Conservation (phyloP, 2,329 filamentous ascomycete genomes). For the Acrocalymma vagum region DNA sequence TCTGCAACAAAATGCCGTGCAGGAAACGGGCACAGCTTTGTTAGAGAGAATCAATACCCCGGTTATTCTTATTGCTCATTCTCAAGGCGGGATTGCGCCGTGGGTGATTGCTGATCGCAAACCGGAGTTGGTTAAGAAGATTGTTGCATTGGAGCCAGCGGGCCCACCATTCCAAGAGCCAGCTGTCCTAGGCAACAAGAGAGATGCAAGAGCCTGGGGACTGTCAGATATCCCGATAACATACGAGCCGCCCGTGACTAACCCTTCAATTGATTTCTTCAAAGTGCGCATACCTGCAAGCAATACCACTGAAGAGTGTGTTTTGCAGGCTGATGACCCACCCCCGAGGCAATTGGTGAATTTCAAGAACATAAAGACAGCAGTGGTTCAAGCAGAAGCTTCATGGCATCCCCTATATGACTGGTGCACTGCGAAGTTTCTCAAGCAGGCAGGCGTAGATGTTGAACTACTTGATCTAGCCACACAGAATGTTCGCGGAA, state of each 20-base stretch:
- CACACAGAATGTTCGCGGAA: too few species aligned
- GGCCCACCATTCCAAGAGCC: conserved; percentile 58
- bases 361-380: conserved; percentile 55
- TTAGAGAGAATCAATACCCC: conserved; percentile 53
- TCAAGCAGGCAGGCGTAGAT: conserved; percentile 57
- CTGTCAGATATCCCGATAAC: conserved; percentile 30
- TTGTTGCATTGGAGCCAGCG: conserved; percentile 62
- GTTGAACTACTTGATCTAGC: too few species aligned
- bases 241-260: conserved; percentile 33
- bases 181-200: too few species aligned
- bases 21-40: conserved; percentile 48
- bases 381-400: conserved; percentile 61
- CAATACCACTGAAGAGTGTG: conserved; percentile 28
- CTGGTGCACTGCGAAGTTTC: conserved; percentile 60
- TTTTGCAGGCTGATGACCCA: conserved; percentile 42
- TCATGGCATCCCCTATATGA: conserved; percentile 63
- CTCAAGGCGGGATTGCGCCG: conserved; percentile 57
- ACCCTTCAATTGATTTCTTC: conserved; percentile 14
- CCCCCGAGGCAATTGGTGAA: conserved; percentile 56
- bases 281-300: conserved; percentile 19
- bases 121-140: conserved; percentile 56
- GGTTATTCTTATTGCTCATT: conserved; percentile 52
- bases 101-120: conserved; percentile 57
- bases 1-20: conserved; percentile 14
- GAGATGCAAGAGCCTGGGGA: conserved; percentile 35